Evolutionary conservation across 2,329 filamentous ascomycete species (phyloP), one percentile per base, ranked within the genome.

Genomic region (Gaeumannomyces sp.): DNA sequence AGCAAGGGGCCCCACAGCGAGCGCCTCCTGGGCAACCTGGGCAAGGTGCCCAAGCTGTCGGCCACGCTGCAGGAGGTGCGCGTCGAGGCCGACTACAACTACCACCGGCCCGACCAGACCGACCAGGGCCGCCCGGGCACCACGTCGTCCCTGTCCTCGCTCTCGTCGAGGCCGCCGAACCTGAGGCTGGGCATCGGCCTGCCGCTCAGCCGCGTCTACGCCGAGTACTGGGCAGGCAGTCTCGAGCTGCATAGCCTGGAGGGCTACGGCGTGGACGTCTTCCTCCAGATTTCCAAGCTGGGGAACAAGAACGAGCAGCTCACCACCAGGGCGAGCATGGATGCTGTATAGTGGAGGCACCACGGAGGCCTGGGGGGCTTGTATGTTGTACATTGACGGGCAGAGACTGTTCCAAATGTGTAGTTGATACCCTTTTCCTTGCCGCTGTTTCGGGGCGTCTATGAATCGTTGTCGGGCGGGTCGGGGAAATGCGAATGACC

Each of bases 231-330:
- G 95, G 95, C 95, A 3, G 95, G 95, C 29, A 95, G 86, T 71
- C 79, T 99, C 11, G 91, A 97, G 72, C 77, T 98, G 66, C 94
- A 98, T 74, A 97, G 91, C 72, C 79, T 99, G 10, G 94, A 97
- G 73, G 96, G 95, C 0, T 98, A 97, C 74, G 95, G 95, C 19
- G 92, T 96, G 8, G 95, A 99, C 78, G 93, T 91, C 0, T 99
- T 99, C 73, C 78, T 99, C 68, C 93, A 98, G 74, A 97, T 99
- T 66, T 96, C 92, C 6, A 96, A 96, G 75, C 81, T 99, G 65
- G 95, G 95, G 27, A 99, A 99, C 76, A 97, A 97, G 82, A 97
- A 98, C 73, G 95, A 99, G 80, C 92, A 96, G 76, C 81, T 99
- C 67, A 92, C 85, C 3, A 92, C 87, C 33, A 81, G 90, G 71